A percentile compares a stretch with the other conserved stretches of the same genome.
These are phyloP conservation scores for Lophium mytilinum DNA, from an alignment of 495 filamentous ascomycete species.

Conservation along the genomic window DNA sequence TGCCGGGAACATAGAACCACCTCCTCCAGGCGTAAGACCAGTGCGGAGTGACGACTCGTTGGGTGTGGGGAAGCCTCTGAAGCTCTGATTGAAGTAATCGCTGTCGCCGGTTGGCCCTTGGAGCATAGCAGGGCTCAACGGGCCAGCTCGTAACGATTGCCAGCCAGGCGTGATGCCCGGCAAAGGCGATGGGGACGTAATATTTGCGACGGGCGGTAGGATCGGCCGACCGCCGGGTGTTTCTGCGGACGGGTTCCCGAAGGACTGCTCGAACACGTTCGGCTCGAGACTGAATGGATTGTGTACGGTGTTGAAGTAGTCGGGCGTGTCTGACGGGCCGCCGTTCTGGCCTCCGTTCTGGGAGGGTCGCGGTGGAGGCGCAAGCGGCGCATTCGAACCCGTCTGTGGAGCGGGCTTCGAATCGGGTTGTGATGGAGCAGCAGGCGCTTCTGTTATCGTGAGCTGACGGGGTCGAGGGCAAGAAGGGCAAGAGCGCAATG, in stretches of 20 bases:
- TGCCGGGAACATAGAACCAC: constrained; percentile 94
- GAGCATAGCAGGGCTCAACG: constrained; percentile 95
- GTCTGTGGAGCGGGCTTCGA: too few species aligned
- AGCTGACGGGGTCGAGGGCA: too few species aligned
- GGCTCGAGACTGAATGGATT: constrained; percentile 65
- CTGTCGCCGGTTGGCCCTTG: constrained; percentile 68
- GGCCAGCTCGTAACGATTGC: constrained; percentile 86
- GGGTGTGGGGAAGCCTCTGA: constrained; percentile 84
- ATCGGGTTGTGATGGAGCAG: too few species aligned
- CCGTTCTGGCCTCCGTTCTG: background rate
- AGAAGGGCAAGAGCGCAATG: too few species aligned
- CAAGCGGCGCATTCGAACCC: background rate
- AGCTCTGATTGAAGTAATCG: constrained; percentile 75
- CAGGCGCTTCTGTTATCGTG: too few species aligned
- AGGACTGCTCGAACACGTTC: constrained; percentile 95
- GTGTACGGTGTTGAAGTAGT: constrained; percentile 44
- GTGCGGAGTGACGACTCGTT: constrained; percentile 94
- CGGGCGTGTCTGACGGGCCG: constrained; percentile 11
- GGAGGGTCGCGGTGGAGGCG: background rate
- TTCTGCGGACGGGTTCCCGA: constrained; percentile 62
- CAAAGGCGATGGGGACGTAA: constrained; percentile 82
- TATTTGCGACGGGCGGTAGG: constrained; percentile 79
- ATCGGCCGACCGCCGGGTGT: constrained; percentile 76
- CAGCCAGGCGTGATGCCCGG: constrained; percentile 63
- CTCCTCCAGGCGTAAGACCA: constrained; percentile 87